Conservation (phyloP, 2,329 filamentous ascomycete genomes). For the Fusarium citri region DNA sequence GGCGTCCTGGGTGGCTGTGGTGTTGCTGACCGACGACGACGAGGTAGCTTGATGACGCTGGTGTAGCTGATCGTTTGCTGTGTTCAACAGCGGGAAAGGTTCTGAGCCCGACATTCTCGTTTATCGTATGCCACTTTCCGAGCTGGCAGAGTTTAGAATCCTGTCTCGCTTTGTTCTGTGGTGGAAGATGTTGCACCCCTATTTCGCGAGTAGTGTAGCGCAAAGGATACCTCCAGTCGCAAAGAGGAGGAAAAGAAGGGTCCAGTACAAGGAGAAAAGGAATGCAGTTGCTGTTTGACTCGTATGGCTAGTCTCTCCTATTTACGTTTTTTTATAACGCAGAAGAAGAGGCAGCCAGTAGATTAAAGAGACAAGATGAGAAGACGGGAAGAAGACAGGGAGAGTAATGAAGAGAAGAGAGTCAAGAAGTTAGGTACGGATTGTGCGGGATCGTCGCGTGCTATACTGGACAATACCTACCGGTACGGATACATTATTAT, state of each 20-base stretch:
- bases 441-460: conserved; percentile 39
- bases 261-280: conserved; percentile 12
- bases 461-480: background rate
- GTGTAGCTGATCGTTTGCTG: conserved; percentile 62
- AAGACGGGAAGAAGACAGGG: background rate
- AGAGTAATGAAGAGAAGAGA: background rate
- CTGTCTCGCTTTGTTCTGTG: conserved; percentile 1
- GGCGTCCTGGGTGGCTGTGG: conserved; percentile 45
- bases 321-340: background rate
- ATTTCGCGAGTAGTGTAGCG: conserved; percentile 13
- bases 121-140: background rate
- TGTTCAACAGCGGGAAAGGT: conserved; percentile 67
- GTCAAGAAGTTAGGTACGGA: conserved; percentile 12
- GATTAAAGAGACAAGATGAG: background rate
- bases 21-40: conserved; percentile 28
- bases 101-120: conserved; percentile 59
- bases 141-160: background rate
- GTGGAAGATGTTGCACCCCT: conserved; percentile 29
- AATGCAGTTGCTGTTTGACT: background rate
- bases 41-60: conserved; percentile 48
- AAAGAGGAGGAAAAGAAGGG: background rate
- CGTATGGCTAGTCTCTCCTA: background rate
- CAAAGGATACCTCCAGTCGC: conserved; percentile 1
- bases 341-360: conserved; percentile 1
- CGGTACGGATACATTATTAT: conserved; percentile 14